These are phyloP conservation scores for Hymenoscyphus fructigenus DNA, from an alignment of 2,329 filamentous ascomycete genomes.

Conservation along the genomic window DNA sequence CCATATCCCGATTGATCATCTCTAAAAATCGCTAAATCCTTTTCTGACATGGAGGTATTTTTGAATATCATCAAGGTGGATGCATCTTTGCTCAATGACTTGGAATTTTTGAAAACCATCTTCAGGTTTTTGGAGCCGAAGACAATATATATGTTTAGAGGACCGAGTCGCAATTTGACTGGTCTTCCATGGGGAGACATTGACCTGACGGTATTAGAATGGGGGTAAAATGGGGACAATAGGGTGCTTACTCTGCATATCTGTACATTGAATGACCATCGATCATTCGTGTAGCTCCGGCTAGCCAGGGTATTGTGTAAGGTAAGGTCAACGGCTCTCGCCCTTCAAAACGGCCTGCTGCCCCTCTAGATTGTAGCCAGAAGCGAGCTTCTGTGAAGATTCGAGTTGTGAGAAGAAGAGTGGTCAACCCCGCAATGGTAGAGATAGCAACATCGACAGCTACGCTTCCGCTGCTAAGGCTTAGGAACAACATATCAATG, in stretches of 20 bases:
- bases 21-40: constrained; percentile 13
- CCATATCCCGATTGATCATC: constrained; percentile 19
- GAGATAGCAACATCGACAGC: not conserved
- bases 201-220: not conserved
- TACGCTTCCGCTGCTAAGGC: not conserved
- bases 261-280: constrained; percentile 19
- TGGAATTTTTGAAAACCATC: constrained; percentile 20
- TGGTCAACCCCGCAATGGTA: not conserved
- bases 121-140: constrained; percentile 22
- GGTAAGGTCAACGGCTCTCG: constrained; percentile 20
- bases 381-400: constrained; percentile 20
- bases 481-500: not conserved
- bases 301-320: constrained; percentile 20
- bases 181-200: constrained; percentile 11
- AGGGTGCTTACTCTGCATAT: constrained; percentile 18
- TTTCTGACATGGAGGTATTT: constrained; percentile 16
- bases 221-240: not conserved
- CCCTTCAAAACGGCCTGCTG: constrained; percentile 17
- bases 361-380: constrained; percentile 19
- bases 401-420: constrained; percentile 10
- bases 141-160: constrained; percentile 19
- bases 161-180: constrained; percentile 13
- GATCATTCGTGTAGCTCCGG: constrained; percentile 12
- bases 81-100: constrained; percentile 16
- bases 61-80: constrained; percentile 17